These are phyloP conservation scores for Helicocarpus griseus DNA, from an alignment of 2,329 filamentous ascomycete species.

Conservation along the genomic window DNA sequence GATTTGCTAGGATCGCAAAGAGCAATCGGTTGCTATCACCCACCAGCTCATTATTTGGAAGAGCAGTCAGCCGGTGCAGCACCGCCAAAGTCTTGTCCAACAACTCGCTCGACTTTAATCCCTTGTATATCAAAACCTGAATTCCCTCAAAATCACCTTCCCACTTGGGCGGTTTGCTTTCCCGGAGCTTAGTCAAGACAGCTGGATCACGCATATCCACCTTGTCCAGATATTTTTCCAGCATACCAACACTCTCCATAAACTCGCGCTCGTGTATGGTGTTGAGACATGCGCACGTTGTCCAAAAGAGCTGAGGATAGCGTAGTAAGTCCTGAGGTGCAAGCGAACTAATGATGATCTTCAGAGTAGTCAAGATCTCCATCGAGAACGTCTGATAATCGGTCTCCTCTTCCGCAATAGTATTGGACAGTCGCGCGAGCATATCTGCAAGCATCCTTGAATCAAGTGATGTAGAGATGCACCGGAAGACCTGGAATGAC, in stretches of 20 bases:
- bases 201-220: constrained; percentile 65
- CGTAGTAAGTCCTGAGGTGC: constrained; percentile 67
- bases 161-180: constrained; percentile 77
- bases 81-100: constrained; percentile 67
- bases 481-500: constrained; percentile 95
- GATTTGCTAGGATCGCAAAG: constrained; percentile 81
- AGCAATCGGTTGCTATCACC: constrained; percentile 75
- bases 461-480: constrained; percentile 81
- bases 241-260: constrained; percentile 80
- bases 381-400: constrained; percentile 97
- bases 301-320: constrained; percentile 98
- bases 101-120: constrained; percentile 74
- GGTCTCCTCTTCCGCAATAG: constrained; percentile 85
- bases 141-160: constrained; percentile 81
- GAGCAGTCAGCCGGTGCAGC: constrained; percentile 65
- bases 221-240: constrained; percentile 76
- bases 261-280: constrained; percentile 96
- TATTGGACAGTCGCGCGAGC: constrained; percentile 89
- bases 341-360: constrained; percentile 80
- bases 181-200: constrained; percentile 61
- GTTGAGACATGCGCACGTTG: constrained; percentile 88
- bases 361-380: constrained; percentile 91
- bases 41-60: constrained; percentile 71
- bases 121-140: constrained; percentile 80
- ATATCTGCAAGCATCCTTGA: constrained; percentile 95